Base-by-base conservation (phyloP, 1,284 basidiomycete genomes). In the Leccinum subrobustum region DNA sequence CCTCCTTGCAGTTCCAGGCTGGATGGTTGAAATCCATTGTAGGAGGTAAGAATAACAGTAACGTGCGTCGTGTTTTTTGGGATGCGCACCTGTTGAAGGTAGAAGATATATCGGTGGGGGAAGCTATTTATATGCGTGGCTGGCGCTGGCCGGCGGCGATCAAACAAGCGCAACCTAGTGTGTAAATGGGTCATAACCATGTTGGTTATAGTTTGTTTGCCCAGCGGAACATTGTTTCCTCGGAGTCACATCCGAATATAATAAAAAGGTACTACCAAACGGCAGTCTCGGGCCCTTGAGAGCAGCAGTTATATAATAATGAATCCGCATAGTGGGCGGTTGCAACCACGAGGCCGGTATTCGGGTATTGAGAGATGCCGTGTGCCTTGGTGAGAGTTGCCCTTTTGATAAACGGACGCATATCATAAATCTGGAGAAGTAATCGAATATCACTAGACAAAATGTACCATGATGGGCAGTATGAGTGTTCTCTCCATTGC, bases 161-260 rank as follows among this genome's bases (percentile, higher is more conserved):
- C 27, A n/a, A 20, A 20, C 14, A 33, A 25, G n/a, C 3, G 20
- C 8, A 11, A 25, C 9, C 29, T 11, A 35, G 52, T 52, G 3
- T 29, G 3, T 33, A 9, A n/a, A 37, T 64, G 53, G 20, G 51
- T 59, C 31, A 59, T 33, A 33, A 25, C 50, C 55, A 20, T 42
- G 12, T 48, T 20, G 14, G 39, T 42, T 42, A 18, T 6, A 1
- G 8, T 42, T 42, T 42, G 39, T 52, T 52, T 39, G 16, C 18
- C 8, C 4, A 12, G 27, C 31, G n/a, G 52, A 39, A 44, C 54
- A 14, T 51, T 7, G 18, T 50, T 23, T 35, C 20, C 9, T 44
- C 35, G 14, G 35, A 18, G 9, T 8, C 25, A 35, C 3, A 29
- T 27, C 18, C 23, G 4, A 42, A 47, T 25, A 20, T 51, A 27